phyloP scores from a whole-genome alignment of 768 basidiomycete species.

The Cubamyces lactineus region DNA sequence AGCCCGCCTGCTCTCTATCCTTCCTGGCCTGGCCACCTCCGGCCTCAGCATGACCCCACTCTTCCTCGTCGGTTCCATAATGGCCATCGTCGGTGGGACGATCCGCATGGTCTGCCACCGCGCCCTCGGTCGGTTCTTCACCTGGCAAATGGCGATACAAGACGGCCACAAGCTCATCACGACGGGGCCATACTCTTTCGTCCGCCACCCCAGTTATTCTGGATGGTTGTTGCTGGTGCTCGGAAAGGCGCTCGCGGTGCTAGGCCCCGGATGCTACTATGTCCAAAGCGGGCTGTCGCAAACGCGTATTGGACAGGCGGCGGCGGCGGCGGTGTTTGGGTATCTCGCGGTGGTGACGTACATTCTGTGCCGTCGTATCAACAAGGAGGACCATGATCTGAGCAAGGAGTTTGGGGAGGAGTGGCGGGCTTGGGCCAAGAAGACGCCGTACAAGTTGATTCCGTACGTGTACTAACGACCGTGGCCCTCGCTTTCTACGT shows the following conservation, averaged over 20 bases:
- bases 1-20: not conserved
- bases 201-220: constrained; percentile 21
- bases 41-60: constrained; percentile 1
- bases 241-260: not conserved
- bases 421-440: constrained; percentile 20
- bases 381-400: constrained; percentile 15
- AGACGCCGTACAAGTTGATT: constrained; percentile 15
- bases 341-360: constrained; percentile 4
- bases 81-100: constrained; percentile 3
- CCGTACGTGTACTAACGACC: constrained; percentile 7
- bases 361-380: constrained; percentile 1
- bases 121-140: constrained; percentile 20
- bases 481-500: not conserved
- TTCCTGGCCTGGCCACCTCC: not conserved
- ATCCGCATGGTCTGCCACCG: constrained; percentile 21
- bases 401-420: constrained; percentile 15
- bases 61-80: constrained; percentile 10
- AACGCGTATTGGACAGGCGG: not conserved
- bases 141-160: constrained; percentile 18
- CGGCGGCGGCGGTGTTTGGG: not conserved
- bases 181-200: constrained; percentile 20
- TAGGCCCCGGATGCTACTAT: not conserved
- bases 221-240: constrained; percentile 6
- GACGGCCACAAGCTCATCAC: constrained; percentile 23
- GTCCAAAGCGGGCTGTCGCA: not conserved